Evolutionary conservation across 192 early-diverging fungal species (phyloP).

Genomic region (Thoreauomyces humboldtii): DNA sequence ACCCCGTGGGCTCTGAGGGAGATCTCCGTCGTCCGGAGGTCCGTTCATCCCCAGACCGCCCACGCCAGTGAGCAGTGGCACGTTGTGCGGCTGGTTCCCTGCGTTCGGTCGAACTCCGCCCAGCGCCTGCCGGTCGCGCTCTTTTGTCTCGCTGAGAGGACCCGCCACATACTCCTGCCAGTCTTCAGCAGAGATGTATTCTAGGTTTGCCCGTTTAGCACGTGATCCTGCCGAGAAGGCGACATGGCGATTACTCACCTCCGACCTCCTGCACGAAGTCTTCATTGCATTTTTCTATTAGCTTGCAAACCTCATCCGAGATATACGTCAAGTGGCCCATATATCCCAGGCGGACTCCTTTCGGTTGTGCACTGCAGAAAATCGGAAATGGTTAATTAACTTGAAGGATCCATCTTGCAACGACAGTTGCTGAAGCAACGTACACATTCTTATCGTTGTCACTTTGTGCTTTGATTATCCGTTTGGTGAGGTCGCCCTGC

Average conservation of each 20-base stretch:
- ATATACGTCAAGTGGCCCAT: slow-evolving; percentile 99
- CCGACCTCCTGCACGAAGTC: slow-evolving; percentile 44
- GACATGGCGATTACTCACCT: too few relatives aligned
- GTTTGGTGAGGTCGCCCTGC: slow-evolving; percentile 79
- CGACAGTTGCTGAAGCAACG: too few relatives aligned
- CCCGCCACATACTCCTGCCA: slow-evolving; percentile 54
- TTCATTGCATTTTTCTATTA: slow-evolving; percentile 69
- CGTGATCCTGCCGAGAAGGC: too few relatives aligned
- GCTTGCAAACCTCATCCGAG: slow-evolving; percentile 88
- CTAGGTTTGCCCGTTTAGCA: slow-evolving; percentile 14
- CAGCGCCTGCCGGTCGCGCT: slow-evolving; percentile 51
- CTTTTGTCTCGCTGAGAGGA: slow-evolving; percentile 48
- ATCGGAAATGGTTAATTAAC: neutral
- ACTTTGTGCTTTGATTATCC: slow-evolving; percentile 80
- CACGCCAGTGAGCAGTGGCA: slow-evolving; percentile 25
- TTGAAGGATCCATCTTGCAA: neutral
- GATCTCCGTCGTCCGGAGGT: slow-evolving; percentile 36
- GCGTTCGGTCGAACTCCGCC: slow-evolving; percentile 53
- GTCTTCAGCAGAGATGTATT: slow-evolving; percentile 37
- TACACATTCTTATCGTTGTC: slow-evolving; percentile 80
- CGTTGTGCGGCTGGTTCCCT: neutral
- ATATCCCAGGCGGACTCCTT: slow-evolving; percentile 88
- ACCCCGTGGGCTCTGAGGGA: neutral
- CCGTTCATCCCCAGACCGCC: slow-evolving; percentile 20
- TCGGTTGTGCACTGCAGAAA: slow-evolving; percentile 73